Conservation (phyloP, 108 stramenopile genomes). For the Bacterosira constricta region DNA sequence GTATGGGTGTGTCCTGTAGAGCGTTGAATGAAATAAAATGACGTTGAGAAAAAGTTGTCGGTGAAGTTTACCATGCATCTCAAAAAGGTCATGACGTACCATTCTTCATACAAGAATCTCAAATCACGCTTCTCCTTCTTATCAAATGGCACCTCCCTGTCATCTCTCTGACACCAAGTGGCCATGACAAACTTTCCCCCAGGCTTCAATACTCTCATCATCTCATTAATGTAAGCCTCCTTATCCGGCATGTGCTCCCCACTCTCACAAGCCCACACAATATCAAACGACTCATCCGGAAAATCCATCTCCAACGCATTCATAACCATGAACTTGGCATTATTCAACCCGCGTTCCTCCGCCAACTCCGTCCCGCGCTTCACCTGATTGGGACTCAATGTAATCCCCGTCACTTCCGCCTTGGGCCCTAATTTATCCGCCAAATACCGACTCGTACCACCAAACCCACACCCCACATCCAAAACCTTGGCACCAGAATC, state of each 20-base stretch:
- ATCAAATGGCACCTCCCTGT: constrained; percentile 77
- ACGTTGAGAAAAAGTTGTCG: not conserved
- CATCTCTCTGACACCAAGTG: constrained; percentile 97
- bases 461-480: constrained; percentile 98
- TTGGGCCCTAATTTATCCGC: constrained; percentile 84
- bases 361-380: constrained; percentile 92
- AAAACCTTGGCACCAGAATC: constrained; percentile 77
- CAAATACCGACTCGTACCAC: constrained; percentile 93
- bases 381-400: constrained; percentile 91
- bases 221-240: constrained; percentile 93
- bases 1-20: constrained; percentile 90
- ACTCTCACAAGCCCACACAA: constrained; percentile 97
- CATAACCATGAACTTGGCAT: constrained; percentile 92
- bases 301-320: constrained; percentile 95
- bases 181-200: constrained; percentile 96
- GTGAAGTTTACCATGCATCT: not conserved
- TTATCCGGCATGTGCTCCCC: constrained; percentile 99
- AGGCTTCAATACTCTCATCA: constrained; percentile 97
- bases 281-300: constrained; percentile 93
- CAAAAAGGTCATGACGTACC: constrained; percentile 56
- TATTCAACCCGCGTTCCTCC: constrained; percentile 73
- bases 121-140: constrained; percentile 89
- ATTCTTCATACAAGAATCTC: constrained; percentile 96
- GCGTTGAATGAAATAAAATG: not conserved
- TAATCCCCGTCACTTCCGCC: constrained; percentile 91